A percentile compares a stretch with the other conserved stretches of the same genome.
Conservation (phyloP, 1,284 basidiomycete species). For the Moesziomyces globuligerus region DNA sequence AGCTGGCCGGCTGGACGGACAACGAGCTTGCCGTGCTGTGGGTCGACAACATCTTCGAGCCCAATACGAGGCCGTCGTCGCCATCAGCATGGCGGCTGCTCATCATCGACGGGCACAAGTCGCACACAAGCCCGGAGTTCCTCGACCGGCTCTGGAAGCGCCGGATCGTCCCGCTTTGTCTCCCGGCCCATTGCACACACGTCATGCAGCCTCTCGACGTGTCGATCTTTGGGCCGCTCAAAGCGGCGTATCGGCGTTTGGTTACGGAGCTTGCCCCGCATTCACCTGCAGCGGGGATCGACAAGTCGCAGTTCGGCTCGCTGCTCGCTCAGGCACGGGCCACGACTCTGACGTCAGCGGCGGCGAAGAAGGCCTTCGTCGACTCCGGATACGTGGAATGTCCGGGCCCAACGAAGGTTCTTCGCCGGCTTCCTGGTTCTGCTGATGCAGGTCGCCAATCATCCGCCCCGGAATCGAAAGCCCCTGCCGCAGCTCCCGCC, state of each 20-base stretch:
- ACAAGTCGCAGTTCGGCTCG: too few relatives aligned
- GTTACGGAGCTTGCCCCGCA: conserved; percentile 1
- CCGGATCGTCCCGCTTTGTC: background rate
- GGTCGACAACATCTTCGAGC: conserved; percentile 3
- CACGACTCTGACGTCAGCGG: too few relatives aligned
- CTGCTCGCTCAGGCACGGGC: too few relatives aligned
- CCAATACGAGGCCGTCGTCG: conserved; percentile 4
- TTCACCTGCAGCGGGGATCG: too few relatives aligned
- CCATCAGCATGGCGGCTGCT: conserved; percentile 1
- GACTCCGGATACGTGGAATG: too few relatives aligned
- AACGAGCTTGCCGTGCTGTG: conserved; percentile 1
- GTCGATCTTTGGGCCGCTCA: conserved; percentile 3
- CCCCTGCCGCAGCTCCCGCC: too few relatives aligned
- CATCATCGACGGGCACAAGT: conserved; percentile 3
- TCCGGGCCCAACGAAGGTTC: too few relatives aligned
- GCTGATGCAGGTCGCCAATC: too few relatives aligned
- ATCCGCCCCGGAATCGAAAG: too few relatives aligned
- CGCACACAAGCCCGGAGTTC: background rate
- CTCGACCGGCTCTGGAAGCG: background rate
- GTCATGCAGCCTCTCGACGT: conserved; percentile 2
- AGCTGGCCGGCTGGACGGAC: background rate
- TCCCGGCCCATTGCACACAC: conserved; percentile 1
- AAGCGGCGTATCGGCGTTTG: background rate
- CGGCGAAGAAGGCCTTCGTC: too few relatives aligned
- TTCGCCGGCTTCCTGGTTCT: too few relatives aligned